Conservation (phyloP, 495 filamentous ascomycete species). For the Chlorociboria aeruginascens region DNA sequence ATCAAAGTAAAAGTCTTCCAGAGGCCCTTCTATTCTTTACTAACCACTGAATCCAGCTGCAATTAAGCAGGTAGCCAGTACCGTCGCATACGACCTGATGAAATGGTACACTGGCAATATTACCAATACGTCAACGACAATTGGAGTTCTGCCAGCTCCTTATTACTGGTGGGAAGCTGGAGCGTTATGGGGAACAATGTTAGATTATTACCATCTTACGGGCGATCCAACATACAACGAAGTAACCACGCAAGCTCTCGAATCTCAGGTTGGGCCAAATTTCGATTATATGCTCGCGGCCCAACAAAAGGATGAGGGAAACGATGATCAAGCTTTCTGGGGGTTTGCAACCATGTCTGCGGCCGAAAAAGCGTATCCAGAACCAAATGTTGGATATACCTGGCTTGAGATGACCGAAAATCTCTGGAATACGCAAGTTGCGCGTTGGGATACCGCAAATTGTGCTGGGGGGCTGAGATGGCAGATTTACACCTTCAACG, state of each 20-base stretch:
- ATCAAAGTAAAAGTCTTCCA: not conserved
- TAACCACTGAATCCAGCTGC: conserved; percentile 7
- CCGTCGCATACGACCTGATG: conserved; percentile 16
- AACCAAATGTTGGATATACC: conserved; percentile 50
- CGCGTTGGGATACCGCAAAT: conserved; percentile 54
- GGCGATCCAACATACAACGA: conserved; percentile 67
- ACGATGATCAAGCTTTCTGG: conserved; percentile 88
- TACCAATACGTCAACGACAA: conserved; percentile 53
- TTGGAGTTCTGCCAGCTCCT: conserved; percentile 59
- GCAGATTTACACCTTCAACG: conserved; percentile 76
- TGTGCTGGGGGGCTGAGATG: conserved; percentile 70
- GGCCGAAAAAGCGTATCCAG: conserved; percentile 65
- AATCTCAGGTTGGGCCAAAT: conserved; percentile 58
- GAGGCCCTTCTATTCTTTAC: not conserved
- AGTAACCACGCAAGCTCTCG: conserved; percentile 53
- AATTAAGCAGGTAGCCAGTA: conserved; percentile 13
- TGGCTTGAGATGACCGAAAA: conserved; percentile 73
- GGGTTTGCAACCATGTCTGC: conserved; percentile 71
- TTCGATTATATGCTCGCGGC: conserved; percentile 69
- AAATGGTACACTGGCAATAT: conserved; percentile 52
- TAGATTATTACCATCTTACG: conserved; percentile 81
- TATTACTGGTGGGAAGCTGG: conserved; percentile 84
- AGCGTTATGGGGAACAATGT: conserved; percentile 65
- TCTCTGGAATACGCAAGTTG: conserved; percentile 60
- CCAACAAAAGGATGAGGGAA: conserved; percentile 63